These are phyloP conservation scores for Saksenaea vasiformis DNA, from an alignment of 371 early-diverging fungal species.

Conservation along the genomic window DNA sequence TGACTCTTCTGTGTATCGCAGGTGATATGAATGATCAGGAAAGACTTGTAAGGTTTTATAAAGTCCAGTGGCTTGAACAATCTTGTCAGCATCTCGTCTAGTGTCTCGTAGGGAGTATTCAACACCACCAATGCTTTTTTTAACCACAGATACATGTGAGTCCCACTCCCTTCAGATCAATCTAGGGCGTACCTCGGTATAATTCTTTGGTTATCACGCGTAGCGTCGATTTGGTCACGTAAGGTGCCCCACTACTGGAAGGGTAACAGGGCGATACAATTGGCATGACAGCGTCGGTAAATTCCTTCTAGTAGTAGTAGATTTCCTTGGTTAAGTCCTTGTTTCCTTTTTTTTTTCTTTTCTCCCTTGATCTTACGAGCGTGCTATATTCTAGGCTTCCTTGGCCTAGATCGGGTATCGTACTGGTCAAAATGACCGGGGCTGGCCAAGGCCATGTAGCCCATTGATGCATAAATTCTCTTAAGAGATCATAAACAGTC, in stretches of 20 bases:
- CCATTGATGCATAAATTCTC: constrained; percentile 36
- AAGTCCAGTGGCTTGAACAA: constrained; percentile 34
- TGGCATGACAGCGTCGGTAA: constrained; percentile 36
- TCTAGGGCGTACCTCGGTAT: constrained; percentile 27
- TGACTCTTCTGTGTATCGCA: constrained; percentile 26
- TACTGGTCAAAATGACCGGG: constrained; percentile 31
- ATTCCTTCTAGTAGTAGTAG: constrained; percentile 16
- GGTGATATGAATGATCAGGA: constrained; percentile 26
- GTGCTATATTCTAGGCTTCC: constrained; percentile 7
- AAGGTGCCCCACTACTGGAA: constrained; percentile 28
- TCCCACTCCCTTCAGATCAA: neutral
- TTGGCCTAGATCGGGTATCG: constrained; percentile 30
- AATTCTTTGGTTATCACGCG: constrained; percentile 32
- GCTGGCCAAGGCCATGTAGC: constrained; percentile 39
- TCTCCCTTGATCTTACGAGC: constrained; percentile 14
- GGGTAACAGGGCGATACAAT: constrained; percentile 49
- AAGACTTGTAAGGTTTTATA: constrained; percentile 24
- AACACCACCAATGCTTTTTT: neutral
- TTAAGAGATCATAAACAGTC: constrained; percentile 12
- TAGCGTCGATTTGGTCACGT: constrained; percentile 32
- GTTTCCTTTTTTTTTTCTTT: neutral
- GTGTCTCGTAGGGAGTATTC: neutral
- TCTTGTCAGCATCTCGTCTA: constrained; percentile 14
- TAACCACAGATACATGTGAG: neutral
- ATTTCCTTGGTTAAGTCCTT: neutral